Evolutionary conservation across 768 basidiomycete species (phyloP).

Genomic region (Suillus placidus): DNA sequence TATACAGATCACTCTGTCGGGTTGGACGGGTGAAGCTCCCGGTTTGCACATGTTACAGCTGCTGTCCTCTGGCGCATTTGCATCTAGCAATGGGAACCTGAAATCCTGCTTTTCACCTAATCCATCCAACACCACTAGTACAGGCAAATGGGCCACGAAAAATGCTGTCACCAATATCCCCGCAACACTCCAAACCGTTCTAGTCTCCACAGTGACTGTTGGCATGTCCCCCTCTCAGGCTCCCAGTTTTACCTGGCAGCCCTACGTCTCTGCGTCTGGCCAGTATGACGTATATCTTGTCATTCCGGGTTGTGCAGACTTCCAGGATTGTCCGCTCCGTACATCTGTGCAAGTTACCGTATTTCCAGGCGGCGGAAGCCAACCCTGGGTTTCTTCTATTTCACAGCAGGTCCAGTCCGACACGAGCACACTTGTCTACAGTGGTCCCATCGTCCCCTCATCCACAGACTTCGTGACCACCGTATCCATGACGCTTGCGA

Average conservation of each 20-base stretch:
- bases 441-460: slow-evolving; percentile 79
- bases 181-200: slow-evolving; percentile 76
- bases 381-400: slow-evolving; percentile 69
- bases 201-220: slow-evolving; percentile 67
- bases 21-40: slow-evolving; percentile 72
- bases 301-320: slow-evolving; percentile 82
- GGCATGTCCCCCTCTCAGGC: slow-evolving; percentile 60
- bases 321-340: slow-evolving; percentile 78
- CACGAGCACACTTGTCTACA: slow-evolving; percentile 65
- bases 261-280: slow-evolving; percentile 89
- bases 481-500: slow-evolving; percentile 73
- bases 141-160: slow-evolving; percentile 71
- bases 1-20: slow-evolving; percentile 79
- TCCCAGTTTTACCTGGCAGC: slow-evolving; percentile 89
- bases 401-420: slow-evolving; percentile 75
- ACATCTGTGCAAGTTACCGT: slow-evolving; percentile 84
- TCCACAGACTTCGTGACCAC: slow-evolving; percentile 72
- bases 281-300: slow-evolving; percentile 83
- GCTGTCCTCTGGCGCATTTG: slow-evolving; percentile 90
- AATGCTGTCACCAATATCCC: slow-evolving; percentile 72
- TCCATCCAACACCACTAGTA: slow-evolving; percentile 66
- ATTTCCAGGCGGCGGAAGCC: slow-evolving; percentile 69
- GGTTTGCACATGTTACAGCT: slow-evolving; percentile 93
- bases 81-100: slow-evolving; percentile 63
- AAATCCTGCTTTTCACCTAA: slow-evolving; percentile 78